Base-by-base conservation (phyloP, 2,329 filamentous ascomycete genomes). In the Epichloe typhina region DNA sequence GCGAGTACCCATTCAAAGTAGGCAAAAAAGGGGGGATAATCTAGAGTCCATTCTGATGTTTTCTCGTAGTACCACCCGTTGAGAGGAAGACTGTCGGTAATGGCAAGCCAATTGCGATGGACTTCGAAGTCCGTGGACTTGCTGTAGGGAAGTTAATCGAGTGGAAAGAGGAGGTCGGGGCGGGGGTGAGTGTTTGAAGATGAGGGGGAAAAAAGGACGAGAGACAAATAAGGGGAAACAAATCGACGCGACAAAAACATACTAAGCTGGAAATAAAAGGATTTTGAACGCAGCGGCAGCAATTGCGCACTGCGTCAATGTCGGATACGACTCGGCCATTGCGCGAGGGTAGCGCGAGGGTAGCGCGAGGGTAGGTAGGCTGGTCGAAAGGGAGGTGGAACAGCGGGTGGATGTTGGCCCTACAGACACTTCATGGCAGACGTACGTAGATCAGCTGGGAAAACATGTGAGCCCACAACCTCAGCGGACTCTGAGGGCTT, bases 51-150 rank as follows among this genome's bases (percentile, higher is more conserved):
- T 88, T 97, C 88, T 53, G 93, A 98, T 2, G 90, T 95, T 71
- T 90, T 85, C 75, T 98, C 93, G 64, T 84, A 90, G 70, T 98
- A 98, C 93, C 93, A 98, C 58, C 94, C 76, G 66, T 86, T 82
- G 47, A 90, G 70, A 3, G 91, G 87, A 19, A 97, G 76, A 54
- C 86, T 95, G 69, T 95, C 77, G 4, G 93, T 97, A 59, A 97
- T 88, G 56, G 93, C 93, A 40, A 98, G 82, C 93, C 93, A 98
- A 73, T 98, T 98, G 57, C 93, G 84, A 70, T 98, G 93, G 50
- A 98, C 93, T 69, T 98, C 93, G 62, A 98, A 98, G 68, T 98
- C 93, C 59, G 93, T 98, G 5, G 93, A 98, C 75, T 95, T 96
- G 75, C 90, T 96, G 68, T 19, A 37, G 23, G 7, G 8, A 41